Evolutionary conservation across 768 basidiomycete genomes (phyloP).

Genomic region (Lentinula raphanica): DNA sequence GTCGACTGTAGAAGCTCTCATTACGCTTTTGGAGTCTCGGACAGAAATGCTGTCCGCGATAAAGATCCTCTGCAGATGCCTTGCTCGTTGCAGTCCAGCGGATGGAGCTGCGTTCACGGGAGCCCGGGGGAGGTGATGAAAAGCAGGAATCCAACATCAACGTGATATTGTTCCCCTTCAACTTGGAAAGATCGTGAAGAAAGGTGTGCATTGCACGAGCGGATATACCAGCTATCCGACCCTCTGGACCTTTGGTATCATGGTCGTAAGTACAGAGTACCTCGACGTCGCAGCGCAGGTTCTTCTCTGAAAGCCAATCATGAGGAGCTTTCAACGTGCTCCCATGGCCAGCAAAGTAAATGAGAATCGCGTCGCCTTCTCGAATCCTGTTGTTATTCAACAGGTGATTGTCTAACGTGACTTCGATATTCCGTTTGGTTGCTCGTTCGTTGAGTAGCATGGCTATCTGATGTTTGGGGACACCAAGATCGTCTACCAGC

Average conservation of each 20-base stretch:
- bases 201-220: slow-evolving; percentile 62
- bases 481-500: slow-evolving; percentile 50
- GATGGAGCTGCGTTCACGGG: slow-evolving; percentile 41
- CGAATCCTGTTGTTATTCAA: slow-evolving; percentile 57
- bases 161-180: slow-evolving; percentile 68
- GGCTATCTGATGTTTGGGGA: slow-evolving; percentile 54
- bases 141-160: slow-evolving; percentile 65
- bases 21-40: slow-evolving; percentile 33
- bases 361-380: slow-evolving; percentile 56
- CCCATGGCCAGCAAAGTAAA: slow-evolving; percentile 76
- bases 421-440: slow-evolving; percentile 57
- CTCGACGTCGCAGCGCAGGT: slow-evolving; percentile 34
- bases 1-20: slow-evolving; percentile 39
- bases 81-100: slow-evolving; percentile 62
- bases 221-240: slow-evolving; percentile 57
- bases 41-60: slow-evolving; percentile 45
- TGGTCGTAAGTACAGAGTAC: slow-evolving; percentile 66
- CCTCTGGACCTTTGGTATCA: slow-evolving; percentile 41
- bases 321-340: slow-evolving; percentile 50
- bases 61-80: slow-evolving; percentile 49
- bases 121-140: slow-evolving; percentile 34
- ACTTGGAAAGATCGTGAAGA: slow-evolving; percentile 47
- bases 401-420: slow-evolving; percentile 55
- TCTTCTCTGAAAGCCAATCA: slow-evolving; percentile 48
- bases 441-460: slow-evolving; percentile 54